phyloP scores from a whole-genome alignment of 23 red algal genomes.

The Chondrus crispus region DNA sequence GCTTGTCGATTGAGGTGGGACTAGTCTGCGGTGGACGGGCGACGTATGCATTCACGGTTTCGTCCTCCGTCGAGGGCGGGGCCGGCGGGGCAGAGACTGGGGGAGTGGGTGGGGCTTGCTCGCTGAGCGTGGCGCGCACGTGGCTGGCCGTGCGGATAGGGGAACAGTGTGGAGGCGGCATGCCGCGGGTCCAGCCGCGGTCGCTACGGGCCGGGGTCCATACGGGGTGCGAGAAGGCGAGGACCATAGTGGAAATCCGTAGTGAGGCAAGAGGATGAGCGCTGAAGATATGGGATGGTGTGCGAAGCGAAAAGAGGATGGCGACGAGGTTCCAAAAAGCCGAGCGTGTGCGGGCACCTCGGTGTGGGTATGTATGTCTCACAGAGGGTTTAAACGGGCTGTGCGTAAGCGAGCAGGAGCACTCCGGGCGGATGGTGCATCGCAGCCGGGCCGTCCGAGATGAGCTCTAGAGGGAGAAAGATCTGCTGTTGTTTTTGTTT shows the following conservation, averaged over 20 bases:
- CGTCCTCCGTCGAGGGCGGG: background rate
- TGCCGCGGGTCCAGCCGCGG: constrained; percentile 75
- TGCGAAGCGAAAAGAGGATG: no score
- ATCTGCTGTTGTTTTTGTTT: no score
- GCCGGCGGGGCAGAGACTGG: background rate
- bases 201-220: constrained; percentile 52
- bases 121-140: constrained; percentile 46
- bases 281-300: no score
- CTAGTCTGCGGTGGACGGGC: background rate
- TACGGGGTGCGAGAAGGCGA: constrained; percentile 41
- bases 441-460: no score
- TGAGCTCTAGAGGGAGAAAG: no score
- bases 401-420: no score
- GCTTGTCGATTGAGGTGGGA: background rate
- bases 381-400: no score
- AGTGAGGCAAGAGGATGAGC: no score
- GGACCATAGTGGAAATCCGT: background rate
- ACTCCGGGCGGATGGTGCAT: no score
- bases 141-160: background rate
- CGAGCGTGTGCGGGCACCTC: no score
- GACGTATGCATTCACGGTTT: constrained; percentile 31
- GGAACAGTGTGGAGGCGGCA: constrained; percentile 47
- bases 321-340: no score
- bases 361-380: no score
- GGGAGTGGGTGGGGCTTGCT: background rate